Evolutionary conservation across 2,329 filamentous ascomycete genomes (phyloP), one percentile per base, ranked within the genome.

Genomic region (Arthrinium phaeospermum): DNA sequence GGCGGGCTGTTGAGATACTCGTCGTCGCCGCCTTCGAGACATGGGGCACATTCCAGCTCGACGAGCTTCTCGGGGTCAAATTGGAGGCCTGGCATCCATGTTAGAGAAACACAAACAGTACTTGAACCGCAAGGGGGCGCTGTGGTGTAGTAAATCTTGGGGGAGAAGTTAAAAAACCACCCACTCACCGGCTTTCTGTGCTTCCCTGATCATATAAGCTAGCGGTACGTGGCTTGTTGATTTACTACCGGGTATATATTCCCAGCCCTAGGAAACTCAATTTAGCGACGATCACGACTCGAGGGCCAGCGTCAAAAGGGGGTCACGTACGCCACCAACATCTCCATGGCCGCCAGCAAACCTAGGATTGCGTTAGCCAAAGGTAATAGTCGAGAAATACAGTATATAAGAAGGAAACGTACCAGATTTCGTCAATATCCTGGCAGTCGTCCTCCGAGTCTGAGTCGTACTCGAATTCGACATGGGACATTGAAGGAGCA

Each of bases 311-410:
- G 19, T 14, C n/a, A 22, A 68, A 68, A 34, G 41, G 37, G 37
- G 67, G 67, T 27, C n/a, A 70, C 68, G 6, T 70, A 70, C 68
- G 13, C 93, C 93, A 1, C 93, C 93, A 44, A 95, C 90, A 74
- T 96, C 93, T 1, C 90, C 93, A 74, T 97, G 94, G 14, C 91
- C 91, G 12, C 94, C 94, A 0, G 93, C 87, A 77, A 96, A 96
- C 79, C 79, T 78, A 64, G 12, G 1, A 3, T 24, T 3, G n/a
- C 19, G 19, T 64, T 41, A 64, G 34, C 8, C 30, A 64, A 8
- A 45, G 5, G n/a, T 10, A 73, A 34, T 4, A 1, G 7, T 19
- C 19, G 30, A n/a, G 45, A 8, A 16, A 22, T 4, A 51, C 14
- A 2, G 3, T 70, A 6, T 70, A 6, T 1, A 16, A 45, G 45